Evolutionary conservation across 257 asterid species (phyloP), one percentile per base, ranked within the genome.

Genomic region (Ajuga chamaepitys): DNA sequence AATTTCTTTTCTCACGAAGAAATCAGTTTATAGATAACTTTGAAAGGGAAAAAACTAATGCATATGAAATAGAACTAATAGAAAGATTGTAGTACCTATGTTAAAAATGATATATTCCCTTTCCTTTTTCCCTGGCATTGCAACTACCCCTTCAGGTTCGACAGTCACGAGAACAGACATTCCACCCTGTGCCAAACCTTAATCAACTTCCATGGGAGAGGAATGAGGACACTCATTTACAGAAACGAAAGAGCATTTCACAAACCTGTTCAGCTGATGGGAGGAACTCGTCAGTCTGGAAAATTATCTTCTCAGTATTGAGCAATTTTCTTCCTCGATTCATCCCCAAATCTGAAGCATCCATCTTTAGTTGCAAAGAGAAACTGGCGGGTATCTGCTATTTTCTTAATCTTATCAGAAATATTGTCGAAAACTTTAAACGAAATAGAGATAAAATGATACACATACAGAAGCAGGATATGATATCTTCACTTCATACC

Each of bases 401-500:
- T 62, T 70, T 62, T 69, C 54, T 64, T 21, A 56, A 67, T 11
- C 26, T 38, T 10, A 78, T 38, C 46, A 70, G 71, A 3, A 18
- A 20, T 62, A 45, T 9, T 63, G 61, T 70, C 22, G 18, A 47
- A 63, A 67, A 10, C 45, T 45, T 24, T 9, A 44, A 21, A 65
- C 4, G 74, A 61, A 8, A 40, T 10, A 52, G 11, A 45, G 52
- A 68, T 24, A 20, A 30, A 66, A 77, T 59, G 59, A 40, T 46
- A 20, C 67, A 83, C 95, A 80, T 91, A 91, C 96, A 74, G 96
- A 86, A 81, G 96, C 95, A 45, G 97, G 98, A 68, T 89, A 89
- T 67, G 98, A 92, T 79, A 92, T 87, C 89, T 89, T 89, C 81
- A 92, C 91, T 88, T 91, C 96, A 66, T 91, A 88, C 95, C 89